Evolutionary conservation across 768 basidiomycete genomes (phyloP), one percentile per base, ranked within the genome.

Genomic region (Cyclocybe cylindracea): DNA sequence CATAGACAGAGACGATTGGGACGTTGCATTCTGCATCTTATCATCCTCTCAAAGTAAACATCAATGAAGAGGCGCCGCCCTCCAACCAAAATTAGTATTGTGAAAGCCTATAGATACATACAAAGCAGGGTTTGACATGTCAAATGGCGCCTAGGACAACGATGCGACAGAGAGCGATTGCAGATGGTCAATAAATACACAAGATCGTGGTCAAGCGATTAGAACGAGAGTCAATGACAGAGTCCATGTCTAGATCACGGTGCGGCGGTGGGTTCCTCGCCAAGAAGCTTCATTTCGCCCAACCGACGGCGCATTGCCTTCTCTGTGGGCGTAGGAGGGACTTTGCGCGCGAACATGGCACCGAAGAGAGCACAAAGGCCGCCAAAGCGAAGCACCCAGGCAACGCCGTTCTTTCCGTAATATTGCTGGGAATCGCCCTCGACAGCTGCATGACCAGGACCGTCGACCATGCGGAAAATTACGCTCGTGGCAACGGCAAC

Each of bases 371-470:
- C 85, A 66, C 90, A 93, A 7, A 92, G 64, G 35, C 94, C 95
- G 44, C 95, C 95, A 61, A 96, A 96, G 13, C 94, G 85, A 50
- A 98, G 71, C 5, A 96, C 90, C 94, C 94, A 97, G 2, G 88
- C 91, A 29, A 97, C 93, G 33, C 95, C 95, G 48, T 85, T 87
- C 74, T 92, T 94, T 32, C 89, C 90, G 52, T 80, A 77, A 66
- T 89, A 91, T 10, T 82, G 83, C 50, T 72, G 74, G 35, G 78
- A 75, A 18, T 76, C 75, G 6, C 68, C 65, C 1, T 77, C 77
- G 38, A 77, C 67, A 2, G 68, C 65, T 33, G 71, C 74, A n/a
- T 67, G 64, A 10, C 70, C 68, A 46, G 68, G 50, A 8, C 82
- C 80, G 60, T 96, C 94, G 2, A 88, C 90, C 31, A 87, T 64